Base-by-base conservation (phyloP, 2,329 filamentous ascomycete genomes). In the Paradendryphiella salina region DNA sequence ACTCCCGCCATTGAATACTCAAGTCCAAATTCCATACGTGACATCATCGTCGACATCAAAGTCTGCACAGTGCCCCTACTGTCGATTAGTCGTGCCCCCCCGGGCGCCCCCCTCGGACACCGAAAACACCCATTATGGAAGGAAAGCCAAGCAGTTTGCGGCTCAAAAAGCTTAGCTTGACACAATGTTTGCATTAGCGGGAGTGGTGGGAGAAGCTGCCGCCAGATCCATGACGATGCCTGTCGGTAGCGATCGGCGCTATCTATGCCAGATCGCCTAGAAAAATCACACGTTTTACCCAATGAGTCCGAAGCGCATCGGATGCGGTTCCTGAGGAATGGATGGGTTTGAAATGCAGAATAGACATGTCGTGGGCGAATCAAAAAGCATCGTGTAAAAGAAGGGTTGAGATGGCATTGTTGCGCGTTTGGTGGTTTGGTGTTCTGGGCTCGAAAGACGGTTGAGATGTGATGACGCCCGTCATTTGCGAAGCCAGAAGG, bases 211-310 rank as follows among this genome's bases (percentile, higher is more conserved):
- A 40, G 46, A 43, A 32, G 11, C 14, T 33, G 32, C 35, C 13
- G 33, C 29, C 17, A 49, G 39, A 33, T 54, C 51, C 43, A 57
- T 57, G 51, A 57, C 54, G 54, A 50, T 47, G 39, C 36, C 31
- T 28, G 17, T 39, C 36, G 38, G 40, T 17, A 32, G 20, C 32
- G 45, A 49, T 53, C 47, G 47, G 52, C 47, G 43, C 47, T 32
- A 48, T 18, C 14, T 46, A 31, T 26, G 31, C 32, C n/a, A 34
- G 51, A 50, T 50, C 46, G 50, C 26, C 18, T n/a, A n/a, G n/a
- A n/a, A n/a, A n/a, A n/a, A n/a, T n/a, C n/a, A n/a, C n/a, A n/a
- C n/a, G n/a, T n/a, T n/a, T n/a, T n/a, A n/a, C n/a, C n/a, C n/a
- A n/a, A n/a, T n/a, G n/a, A n/a, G n/a, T n/a, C 31, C 26, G 33